Percentiles rank a stretch among this genome's conserved stretches.
Evolutionary conservation across 2,329 filamentous ascomycete genomes (phyloP).

Genomic region (Catunica adiposa): DNA sequence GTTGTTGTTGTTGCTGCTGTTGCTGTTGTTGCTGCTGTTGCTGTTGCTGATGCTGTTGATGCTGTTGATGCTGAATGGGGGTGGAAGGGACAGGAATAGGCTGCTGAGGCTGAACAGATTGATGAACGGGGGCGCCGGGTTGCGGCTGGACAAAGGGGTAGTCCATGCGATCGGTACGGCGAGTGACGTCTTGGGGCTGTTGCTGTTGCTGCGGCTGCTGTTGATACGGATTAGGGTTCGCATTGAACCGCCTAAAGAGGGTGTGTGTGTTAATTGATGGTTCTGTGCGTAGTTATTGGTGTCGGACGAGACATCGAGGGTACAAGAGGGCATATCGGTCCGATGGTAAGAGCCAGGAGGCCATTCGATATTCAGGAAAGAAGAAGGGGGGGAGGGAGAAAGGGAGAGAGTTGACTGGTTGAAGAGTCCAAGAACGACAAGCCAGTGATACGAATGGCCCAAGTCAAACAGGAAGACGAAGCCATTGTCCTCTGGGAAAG

Average conservation of each 20-base stretch:
- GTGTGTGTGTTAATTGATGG: not conserved
- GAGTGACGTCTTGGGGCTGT: conserved; percentile 17
- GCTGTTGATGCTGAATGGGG: conserved; percentile 24
- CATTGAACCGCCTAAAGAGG: conserved; percentile 7
- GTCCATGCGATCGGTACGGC: conserved; percentile 28
- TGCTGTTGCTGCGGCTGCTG: conserved; percentile 26
- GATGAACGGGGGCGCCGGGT: conserved; percentile 25
- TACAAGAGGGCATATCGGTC: too few species aligned
- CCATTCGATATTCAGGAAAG: too few species aligned
- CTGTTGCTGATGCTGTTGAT: not conserved
- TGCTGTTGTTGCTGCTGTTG: not conserved
- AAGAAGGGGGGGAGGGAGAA: too few species aligned
- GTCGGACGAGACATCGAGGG: too few species aligned
- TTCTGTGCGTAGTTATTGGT: too few species aligned
- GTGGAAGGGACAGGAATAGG: conserved; percentile 19
- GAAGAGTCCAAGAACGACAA: too few species aligned
- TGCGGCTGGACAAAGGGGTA: conserved; percentile 24
- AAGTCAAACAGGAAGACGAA: too few species aligned
- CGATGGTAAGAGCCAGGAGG: too few species aligned
- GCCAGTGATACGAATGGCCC: too few species aligned
- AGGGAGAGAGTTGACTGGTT: too few species aligned
- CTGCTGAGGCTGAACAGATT: conserved; percentile 24
- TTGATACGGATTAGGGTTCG: conserved; percentile 30
- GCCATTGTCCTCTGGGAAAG: too few species aligned
- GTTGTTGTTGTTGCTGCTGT: conserved; percentile 15